Base-by-base conservation (phyloP, 1,139 yeast genomes). In the Lodderomyces metapsilosis region DNA sequence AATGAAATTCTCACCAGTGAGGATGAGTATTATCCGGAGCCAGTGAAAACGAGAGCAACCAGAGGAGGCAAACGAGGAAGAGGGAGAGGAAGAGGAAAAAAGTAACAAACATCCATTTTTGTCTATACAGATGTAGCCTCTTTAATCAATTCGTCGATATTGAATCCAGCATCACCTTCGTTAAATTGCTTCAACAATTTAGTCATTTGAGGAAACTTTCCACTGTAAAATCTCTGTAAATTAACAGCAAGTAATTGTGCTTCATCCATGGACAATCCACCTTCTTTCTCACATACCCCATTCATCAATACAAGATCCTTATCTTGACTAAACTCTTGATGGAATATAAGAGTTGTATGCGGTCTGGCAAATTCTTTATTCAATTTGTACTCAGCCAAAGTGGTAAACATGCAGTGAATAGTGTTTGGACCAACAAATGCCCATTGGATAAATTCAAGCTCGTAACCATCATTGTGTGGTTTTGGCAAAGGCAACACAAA, bases 381-480 rank as follows among this genome's bases (percentile, higher is more conserved):
- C 31, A 89, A 75, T 61, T 92, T 91, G 64, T 81, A 94, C 62
- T 94, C 98, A 1, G 95, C 94, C 48, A 94, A 74, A 0, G 97
- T 82, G 2, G 98, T 94, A 53, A 94, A 71, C 78, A 94, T 77
- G 60, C 96, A 88, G 64, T 94, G 96, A 3, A 88, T 73, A 4
- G 98, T 91, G 34, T 80, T 57, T 6, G 88, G 84, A 0, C 95
- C 96, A 2, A 85, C 92, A 61, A 89, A 88, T 15, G 82, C 74
- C 98, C 98, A 94, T 64, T 94, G 98, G 15, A 89, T 80, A 59
- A 85, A 89, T 59, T 92, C 97, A 70, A 92, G 76, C 61, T 92
- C 98, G 52, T 84, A 68, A 49, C 63, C 88, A 27, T 36, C 39
- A 18, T 41, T 40, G 23, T 41, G 37, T 30, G 40, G 38, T 51